phyloP scores from a whole-genome alignment of 1,139 yeast genomes.

The Sugiyamaella pinicola region DNA sequence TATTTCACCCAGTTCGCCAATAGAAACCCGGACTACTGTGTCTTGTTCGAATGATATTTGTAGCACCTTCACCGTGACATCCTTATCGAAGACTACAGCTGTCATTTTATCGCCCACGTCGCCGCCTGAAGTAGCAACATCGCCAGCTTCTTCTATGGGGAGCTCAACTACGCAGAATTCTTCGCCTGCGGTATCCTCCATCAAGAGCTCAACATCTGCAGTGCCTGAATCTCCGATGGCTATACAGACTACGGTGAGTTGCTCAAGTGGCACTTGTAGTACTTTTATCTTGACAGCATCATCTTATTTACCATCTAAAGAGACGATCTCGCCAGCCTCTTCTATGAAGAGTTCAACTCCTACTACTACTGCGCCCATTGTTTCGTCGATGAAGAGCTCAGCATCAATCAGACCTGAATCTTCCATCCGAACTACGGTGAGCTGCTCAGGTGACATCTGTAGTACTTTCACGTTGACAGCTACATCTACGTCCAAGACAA shows the following conservation, averaged over 20 bases:
- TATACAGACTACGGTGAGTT: neutral
- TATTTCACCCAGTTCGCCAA: neutral
- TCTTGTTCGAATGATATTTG: neutral
- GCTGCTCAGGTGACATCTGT: constrained; percentile 2
- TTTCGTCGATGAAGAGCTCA: neutral
- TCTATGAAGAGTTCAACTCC: neutral
- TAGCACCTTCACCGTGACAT: neutral
- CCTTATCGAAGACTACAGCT: neutral
- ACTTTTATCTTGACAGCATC: no score
- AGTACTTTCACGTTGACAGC: neutral
- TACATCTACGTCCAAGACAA: neutral
- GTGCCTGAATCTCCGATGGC: neutral
- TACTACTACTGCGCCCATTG: neutral
- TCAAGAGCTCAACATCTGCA: neutral
- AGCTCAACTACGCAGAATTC: neutral
- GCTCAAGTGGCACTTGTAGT: neutral
- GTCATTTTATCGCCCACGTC: neutral
- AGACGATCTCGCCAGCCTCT: neutral
- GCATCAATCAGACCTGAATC: neutral
- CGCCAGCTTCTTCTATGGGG: no score
- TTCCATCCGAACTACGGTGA: neutral
- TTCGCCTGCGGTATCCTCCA: neutral
- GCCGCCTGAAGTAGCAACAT: neutral
- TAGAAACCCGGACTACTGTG: neutral
- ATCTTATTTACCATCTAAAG: neutral